Conservation (phyloP, 2,329 filamentous ascomycete genomes). For the Juglanconis juglandina region DNA sequence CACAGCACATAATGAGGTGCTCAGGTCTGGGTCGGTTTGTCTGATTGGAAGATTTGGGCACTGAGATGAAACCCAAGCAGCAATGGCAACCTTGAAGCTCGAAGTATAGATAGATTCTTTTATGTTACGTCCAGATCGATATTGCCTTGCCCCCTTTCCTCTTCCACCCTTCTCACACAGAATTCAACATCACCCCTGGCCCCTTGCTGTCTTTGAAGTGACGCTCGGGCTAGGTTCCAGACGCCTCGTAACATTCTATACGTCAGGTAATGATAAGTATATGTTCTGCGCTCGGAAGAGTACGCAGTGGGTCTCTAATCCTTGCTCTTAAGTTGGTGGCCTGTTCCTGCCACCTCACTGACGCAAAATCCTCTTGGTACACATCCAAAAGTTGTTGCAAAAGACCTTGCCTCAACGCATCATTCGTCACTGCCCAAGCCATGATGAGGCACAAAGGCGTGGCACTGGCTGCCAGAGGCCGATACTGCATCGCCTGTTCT, state of each 20-base stretch:
- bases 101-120: too few relatives aligned
- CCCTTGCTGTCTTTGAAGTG: too few relatives aligned
- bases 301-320: not conserved
- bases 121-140: too few relatives aligned
- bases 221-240: too few relatives aligned
- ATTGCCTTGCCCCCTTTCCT: too few relatives aligned
- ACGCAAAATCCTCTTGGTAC: constrained; percentile 12
- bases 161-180: too few relatives aligned
- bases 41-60: too few relatives aligned
- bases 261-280: not conserved
- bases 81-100: too few relatives aligned
- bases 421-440: constrained; percentile 27
- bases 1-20: too few relatives aligned
- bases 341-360: not conserved
- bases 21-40: too few relatives aligned
- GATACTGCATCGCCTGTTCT: constrained; percentile 19
- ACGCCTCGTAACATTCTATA: constrained; percentile 8
- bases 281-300: not conserved
- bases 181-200: too few relatives aligned
- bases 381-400: constrained; percentile 2
- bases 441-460: constrained; percentile 25
- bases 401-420: constrained; percentile 18
- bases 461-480: constrained; percentile 28
- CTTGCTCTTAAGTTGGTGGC: not conserved
- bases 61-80: too few relatives aligned